Evolutionary conservation across 2,329 filamentous ascomycete species (phyloP).

Genomic region (Colletotrichum lentis): DNA sequence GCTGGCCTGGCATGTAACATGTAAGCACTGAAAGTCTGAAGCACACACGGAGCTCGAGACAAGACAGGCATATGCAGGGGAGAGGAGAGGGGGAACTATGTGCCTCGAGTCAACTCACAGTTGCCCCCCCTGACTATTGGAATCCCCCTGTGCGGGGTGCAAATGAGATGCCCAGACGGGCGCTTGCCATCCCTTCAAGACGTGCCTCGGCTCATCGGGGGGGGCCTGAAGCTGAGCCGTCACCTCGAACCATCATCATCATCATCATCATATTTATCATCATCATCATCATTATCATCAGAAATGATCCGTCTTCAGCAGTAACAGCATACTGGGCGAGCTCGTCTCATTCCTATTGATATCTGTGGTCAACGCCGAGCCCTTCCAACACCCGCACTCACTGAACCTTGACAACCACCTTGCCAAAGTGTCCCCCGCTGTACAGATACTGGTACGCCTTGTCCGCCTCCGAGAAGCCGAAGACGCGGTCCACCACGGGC

Average conservation of each 20-base stretch:
- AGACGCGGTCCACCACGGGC: conserved; percentile 59
- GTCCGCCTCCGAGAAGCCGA: conserved; percentile 55
- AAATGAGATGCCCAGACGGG: conserved; percentile 7
- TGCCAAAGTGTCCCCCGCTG: conserved; percentile 65
- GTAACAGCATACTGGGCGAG: not conserved
- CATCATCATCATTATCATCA: not conserved
- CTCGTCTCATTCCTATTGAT: not conserved
- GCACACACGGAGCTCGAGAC: not conserved
- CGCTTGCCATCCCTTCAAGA: not conserved
- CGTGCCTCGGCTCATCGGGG: conserved; percentile 23
- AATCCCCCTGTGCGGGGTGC: not conserved
- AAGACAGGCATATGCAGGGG: not conserved
- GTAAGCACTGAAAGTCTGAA: not conserved
- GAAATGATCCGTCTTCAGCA: not conserved
- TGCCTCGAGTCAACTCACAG: conserved; percentile 20
- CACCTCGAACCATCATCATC: not conserved
- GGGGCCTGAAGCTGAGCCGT: not conserved
- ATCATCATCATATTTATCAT: not conserved
- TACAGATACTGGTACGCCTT: conserved; percentile 63
- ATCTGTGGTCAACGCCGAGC: not conserved
- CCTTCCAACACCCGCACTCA: conserved; percentile 23
- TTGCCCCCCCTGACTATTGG: not conserved
- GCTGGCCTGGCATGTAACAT: conserved; percentile 12
- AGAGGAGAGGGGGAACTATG: not conserved
- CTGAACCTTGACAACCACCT: conserved; percentile 59